These are phyloP conservation scores for Alternaria solani DNA, from an alignment of 2,329 filamentous ascomycete species.

Conservation along the genomic window DNA sequence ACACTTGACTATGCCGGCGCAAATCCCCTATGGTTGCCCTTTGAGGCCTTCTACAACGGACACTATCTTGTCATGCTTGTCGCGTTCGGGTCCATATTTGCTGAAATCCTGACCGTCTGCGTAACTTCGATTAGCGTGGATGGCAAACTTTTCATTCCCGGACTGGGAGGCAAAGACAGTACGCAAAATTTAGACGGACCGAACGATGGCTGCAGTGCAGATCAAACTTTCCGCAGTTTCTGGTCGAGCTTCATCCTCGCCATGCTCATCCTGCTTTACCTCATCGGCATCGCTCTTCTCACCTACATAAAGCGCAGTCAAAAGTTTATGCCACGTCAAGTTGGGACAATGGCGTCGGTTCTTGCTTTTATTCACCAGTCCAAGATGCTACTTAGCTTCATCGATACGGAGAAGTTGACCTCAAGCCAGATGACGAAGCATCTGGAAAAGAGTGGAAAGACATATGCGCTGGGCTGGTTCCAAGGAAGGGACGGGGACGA, in stretches of 20 bases:
- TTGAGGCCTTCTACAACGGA: constrained; percentile 68
- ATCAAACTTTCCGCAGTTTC: constrained; percentile 66
- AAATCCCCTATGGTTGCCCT: constrained; percentile 71
- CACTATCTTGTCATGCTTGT: constrained; percentile 73
- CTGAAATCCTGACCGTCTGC: constrained; percentile 76
- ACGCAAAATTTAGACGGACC: constrained; percentile 21
- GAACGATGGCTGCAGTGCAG: constrained; percentile 43
- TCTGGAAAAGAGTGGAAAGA: constrained; percentile 68
- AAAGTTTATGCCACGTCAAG: constrained; percentile 78
- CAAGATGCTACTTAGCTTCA: constrained; percentile 80
- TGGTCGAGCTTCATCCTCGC: constrained; percentile 70
- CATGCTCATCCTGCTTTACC: constrained; percentile 70
- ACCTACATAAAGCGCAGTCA: constrained; percentile 70
- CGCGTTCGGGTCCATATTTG: constrained; percentile 73
- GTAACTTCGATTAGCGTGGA: constrained; percentile 72
- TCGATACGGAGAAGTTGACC: constrained; percentile 71
- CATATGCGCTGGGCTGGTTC: constrained; percentile 81
- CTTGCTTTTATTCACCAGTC: constrained; percentile 81
- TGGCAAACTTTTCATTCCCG: constrained; percentile 65
- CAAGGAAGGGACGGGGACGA: constrained; percentile 73
- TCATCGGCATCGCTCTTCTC: constrained; percentile 65
- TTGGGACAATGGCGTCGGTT: constrained; percentile 78
- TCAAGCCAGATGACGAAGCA: constrained; percentile 68
- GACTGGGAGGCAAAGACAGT: constrained; percentile 29
- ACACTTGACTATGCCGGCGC: constrained; percentile 77